Conservation (phyloP, 345 rosid genomes). For the Lagerstroemia speciosa region DNA sequence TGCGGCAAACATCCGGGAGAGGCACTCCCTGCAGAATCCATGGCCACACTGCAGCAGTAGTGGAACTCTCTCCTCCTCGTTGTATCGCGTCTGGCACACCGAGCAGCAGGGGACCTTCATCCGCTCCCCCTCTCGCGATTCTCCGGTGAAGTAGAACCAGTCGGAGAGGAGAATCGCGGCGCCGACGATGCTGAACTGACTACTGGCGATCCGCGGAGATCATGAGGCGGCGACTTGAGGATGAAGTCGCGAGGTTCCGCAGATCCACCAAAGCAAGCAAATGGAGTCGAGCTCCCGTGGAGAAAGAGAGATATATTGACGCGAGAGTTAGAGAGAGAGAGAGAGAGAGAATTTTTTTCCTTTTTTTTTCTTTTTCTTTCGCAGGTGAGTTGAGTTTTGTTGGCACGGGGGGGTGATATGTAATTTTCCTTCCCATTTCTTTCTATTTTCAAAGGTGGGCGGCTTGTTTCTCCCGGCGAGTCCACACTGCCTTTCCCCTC, state of each 20-base stretch:
- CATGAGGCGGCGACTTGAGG: neutral
- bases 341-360: neutral
- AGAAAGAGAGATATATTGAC: slow-evolving; percentile 1
- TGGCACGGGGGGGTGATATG: neutral
- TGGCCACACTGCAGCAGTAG: slow-evolving; percentile 90
- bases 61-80: slow-evolving; percentile 87
- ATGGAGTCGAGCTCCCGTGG: neutral
- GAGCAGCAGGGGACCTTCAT: slow-evolving; percentile 86
- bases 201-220: slow-evolving; percentile 2
- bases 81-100: slow-evolving; percentile 85
- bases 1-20: slow-evolving; percentile 77
- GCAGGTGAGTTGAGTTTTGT: neutral
- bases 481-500: neutral
- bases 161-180: neutral
- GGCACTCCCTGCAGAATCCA: slow-evolving; percentile 86
- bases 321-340: slow-evolving; percentile 1
- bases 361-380: neutral
- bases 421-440: neutral
- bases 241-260: neutral
- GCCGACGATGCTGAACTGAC: neutral
- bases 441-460: slow-evolving; percentile 11
- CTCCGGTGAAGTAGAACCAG: neutral
- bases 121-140: neutral
- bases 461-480: neutral
- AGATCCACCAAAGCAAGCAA: slow-evolving; percentile 8